Percentiles rank a stretch among this genome's conserved stretches.
These are phyloP conservation scores for Melanomma pulvis-pyrius DNA, from an alignment of 495 filamentous ascomycete genomes.

Conservation along the genomic window DNA sequence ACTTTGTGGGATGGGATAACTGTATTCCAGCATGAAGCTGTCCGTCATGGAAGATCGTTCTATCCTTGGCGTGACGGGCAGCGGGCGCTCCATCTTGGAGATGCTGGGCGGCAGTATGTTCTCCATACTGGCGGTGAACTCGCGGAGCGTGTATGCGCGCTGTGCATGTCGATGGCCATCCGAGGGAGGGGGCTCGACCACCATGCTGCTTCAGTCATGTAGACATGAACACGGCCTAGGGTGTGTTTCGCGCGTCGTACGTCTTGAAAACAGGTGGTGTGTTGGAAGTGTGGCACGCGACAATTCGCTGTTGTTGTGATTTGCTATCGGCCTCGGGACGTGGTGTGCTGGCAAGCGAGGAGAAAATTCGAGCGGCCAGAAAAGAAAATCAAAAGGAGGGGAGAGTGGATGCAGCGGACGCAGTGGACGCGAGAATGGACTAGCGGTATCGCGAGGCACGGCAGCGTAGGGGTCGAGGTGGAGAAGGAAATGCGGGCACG, in stretches of 20 bases:
- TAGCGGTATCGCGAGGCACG: neutral
- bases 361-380: neutral
- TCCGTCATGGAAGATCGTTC: conserved; percentile 26
- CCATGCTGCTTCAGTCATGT: conserved; percentile 16
- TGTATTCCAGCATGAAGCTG: conserved; percentile 27
- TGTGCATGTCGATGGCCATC: conserved; percentile 12
- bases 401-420: neutral
- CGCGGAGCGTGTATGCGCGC: conserved; percentile 4
- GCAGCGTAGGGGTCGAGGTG: neutral
- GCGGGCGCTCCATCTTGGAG: conserved; percentile 20
- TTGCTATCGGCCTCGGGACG: conserved; percentile 20
- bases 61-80: conserved; percentile 18
- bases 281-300: conserved; percentile 22
- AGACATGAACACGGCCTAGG: conserved; percentile 9
- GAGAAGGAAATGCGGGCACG: neutral
- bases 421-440: neutral
- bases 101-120: conserved; percentile 33
- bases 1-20: neutral
- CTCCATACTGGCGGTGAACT: conserved; percentile 14
- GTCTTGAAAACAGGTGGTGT: conserved; percentile 2
- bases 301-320: conserved; percentile 12
- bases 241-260: conserved; percentile 5
- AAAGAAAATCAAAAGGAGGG: neutral
- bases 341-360: conserved; percentile 24
- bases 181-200: conserved; percentile 1